phyloP scores from a whole-genome alignment of 345 rosid genomes.

The Salix suchowensis region DNA sequence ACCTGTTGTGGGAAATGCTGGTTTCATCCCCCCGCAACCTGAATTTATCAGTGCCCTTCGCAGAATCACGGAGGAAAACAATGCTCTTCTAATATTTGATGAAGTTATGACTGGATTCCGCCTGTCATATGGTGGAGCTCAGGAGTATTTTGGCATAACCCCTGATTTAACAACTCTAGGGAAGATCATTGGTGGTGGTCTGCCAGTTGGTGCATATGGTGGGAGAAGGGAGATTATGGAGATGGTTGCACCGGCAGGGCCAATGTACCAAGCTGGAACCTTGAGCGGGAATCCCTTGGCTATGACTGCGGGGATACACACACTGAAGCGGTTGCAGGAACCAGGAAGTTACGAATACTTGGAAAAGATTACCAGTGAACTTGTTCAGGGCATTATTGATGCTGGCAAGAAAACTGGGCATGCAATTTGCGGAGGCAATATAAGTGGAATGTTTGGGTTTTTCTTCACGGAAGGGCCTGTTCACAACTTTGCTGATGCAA shows the following conservation, averaged over 20 bases:
- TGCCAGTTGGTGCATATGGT: constrained; percentile 93
- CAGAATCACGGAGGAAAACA: constrained; percentile 54
- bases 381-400: constrained; percentile 60
- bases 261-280: constrained; percentile 97
- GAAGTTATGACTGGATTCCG: constrained; percentile 98
- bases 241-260: constrained; percentile 98
- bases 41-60: constrained; percentile 65
- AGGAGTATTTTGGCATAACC: constrained; percentile 76
- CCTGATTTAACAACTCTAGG: constrained; percentile 85
- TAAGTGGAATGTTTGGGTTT: constrained; percentile 90
- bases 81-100: constrained; percentile 68
- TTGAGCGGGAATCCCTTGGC: constrained; percentile 95
- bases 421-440: constrained; percentile 77
- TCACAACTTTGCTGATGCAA: constrained; percentile 68
- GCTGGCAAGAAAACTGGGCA: constrained; percentile 86
- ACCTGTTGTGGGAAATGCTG: constrained; percentile 90
- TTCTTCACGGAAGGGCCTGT: constrained; percentile 93
- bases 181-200: constrained; percentile 90
- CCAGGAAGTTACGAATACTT: constrained; percentile 78
- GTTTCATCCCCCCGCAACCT: constrained; percentile 64
- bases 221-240: constrained; percentile 92
- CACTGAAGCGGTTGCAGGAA: constrained; percentile 59
- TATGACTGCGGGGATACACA: constrained; percentile 88
- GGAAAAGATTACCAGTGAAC: constrained; percentile 64
- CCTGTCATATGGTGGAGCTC: constrained; percentile 87